A percentile compares a stretch with the other conserved stretches of the same genome.
These are phyloP conservation scores for Blechomonas ayalai DNA, from an alignment of 208 protist genomes.

Conservation along the genomic window DNA sequence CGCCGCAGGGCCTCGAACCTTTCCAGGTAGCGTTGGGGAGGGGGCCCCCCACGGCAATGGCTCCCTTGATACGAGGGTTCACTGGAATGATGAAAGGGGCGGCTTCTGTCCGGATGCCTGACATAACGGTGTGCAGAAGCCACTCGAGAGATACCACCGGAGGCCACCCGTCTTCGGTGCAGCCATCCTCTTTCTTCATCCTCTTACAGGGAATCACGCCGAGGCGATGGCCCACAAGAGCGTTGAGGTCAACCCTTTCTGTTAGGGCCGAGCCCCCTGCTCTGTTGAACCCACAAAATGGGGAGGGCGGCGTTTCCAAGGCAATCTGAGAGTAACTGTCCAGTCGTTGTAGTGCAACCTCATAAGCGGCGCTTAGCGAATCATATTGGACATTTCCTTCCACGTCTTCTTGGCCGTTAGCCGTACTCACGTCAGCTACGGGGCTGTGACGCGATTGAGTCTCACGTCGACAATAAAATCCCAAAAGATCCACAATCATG, in stretches of 20 bases:
- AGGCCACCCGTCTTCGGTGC: too few species aligned
- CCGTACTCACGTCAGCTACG: background rate
- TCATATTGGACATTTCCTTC: background rate
- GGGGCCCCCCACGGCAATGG: too few species aligned
- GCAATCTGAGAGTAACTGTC: too few species aligned
- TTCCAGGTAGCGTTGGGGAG: too few species aligned
- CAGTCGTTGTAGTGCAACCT: too few species aligned
- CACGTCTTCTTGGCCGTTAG: constrained; percentile 4
- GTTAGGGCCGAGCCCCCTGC: too few species aligned
- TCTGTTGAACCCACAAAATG: too few species aligned
- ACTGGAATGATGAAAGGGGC: constrained; percentile 23
- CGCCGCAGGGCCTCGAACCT: too few species aligned
- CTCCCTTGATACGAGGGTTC: constrained; percentile 1
- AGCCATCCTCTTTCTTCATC: background rate
- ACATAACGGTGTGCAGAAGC: constrained; percentile 56
- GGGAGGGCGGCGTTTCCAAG: too few species aligned
- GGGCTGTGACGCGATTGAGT: too few species aligned
- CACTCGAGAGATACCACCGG: constrained; percentile 46
- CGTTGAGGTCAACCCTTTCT: too few species aligned
- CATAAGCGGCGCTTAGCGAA: background rate
- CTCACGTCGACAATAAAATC: constrained; percentile 16
- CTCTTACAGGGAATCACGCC: background rate
- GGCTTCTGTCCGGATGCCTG: constrained; percentile 17
- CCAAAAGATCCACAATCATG: constrained; percentile 38
- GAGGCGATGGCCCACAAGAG: background rate